Evolutionary conservation across 2,329 filamentous ascomycete genomes (phyloP), one percentile per base, ranked within the genome.

Genomic region (Aspergillus glaucus): DNA sequence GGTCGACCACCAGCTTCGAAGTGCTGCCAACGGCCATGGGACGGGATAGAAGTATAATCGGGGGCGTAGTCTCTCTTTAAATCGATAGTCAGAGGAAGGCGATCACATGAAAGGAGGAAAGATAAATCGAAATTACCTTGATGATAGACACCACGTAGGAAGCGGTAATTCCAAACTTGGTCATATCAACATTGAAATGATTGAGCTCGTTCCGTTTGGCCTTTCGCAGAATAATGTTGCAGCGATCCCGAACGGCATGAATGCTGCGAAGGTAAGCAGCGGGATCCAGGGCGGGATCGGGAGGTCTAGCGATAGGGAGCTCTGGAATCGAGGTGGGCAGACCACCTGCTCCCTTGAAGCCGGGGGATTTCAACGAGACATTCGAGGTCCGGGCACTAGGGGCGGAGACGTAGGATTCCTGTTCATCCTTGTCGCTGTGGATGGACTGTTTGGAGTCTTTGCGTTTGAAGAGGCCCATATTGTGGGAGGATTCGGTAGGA

Each of bases 111-210:
- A 43, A 9, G 26, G 30, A 44, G 26, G n/a, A 15, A 28, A 26
- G 32, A 22, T 9, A 22, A 9, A n/a, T 26, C 36, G 30, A 15
- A 10, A 52, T 57, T 74, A 91, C 90, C 86, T 94, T 95, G 75
- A 96, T 95, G 55, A 96, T 92, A 37, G 87, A 85, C n/a, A 92
- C 85, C 8, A 95, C 87, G 66, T 95, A 95, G 41, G 80, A 80
- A 12, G 91, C 88, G 1, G 92, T 92, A 55, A 92, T 87, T 42
- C 78, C 71, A 66, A 95, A 92, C 70, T 92, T 94, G 70, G 70
- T 72, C 78, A 91, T 82, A 68, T 96, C 91, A 43, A 95, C 89
- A 55, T 88, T 85, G 61, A 96, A 96, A 67, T 96, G 91, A 58
- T 80, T 81, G 53, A 95, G 78, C 58, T 87, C 78, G 63, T 95